Evolutionary conservation across 192 early-diverging fungal species (phyloP).

Genomic region (Coemansia nantahalensis): DNA sequence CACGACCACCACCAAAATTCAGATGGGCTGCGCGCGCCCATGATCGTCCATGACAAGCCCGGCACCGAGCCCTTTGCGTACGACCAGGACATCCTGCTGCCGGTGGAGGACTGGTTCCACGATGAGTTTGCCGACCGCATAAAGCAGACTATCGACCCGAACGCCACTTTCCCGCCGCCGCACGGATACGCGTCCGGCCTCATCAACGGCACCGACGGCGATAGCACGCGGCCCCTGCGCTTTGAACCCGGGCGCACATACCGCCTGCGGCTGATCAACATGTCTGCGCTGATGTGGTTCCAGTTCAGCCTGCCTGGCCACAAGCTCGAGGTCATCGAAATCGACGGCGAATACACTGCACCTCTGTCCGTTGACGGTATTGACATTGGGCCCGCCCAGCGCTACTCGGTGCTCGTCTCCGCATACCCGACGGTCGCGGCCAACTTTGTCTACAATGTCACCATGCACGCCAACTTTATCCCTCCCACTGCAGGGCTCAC

Average conservation of each 20-base stretch:
- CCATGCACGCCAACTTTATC: conserved; percentile 55
- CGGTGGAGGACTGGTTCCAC: conserved; percentile 70
- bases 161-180: conserved; percentile 57
- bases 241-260: conserved; percentile 75
- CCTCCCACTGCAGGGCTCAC: conserved; percentile 47
- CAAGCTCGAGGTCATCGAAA: conserved; percentile 73
- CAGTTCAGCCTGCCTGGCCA: conserved; percentile 73
- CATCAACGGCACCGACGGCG: conserved; percentile 47
- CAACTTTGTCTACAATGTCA: conserved; percentile 71
- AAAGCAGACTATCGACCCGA: conserved; percentile 49
- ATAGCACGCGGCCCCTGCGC: conserved; percentile 46
- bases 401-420: conserved; percentile 73
- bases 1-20: conserved; percentile 70
- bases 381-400: conserved; percentile 65
- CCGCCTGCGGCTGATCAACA: conserved; percentile 76
- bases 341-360: conserved; percentile 65
- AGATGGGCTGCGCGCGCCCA: conserved; percentile 71
- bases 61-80: conserved; percentile 50
- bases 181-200: conserved; percentile 54
- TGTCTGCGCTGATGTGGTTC: conserved; percentile 66
- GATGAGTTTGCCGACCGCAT: conserved; percentile 55
- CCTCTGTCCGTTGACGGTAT: conserved; percentile 56
- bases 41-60: conserved; percentile 62
- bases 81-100: conserved; percentile 62
- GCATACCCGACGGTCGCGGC: conserved; percentile 54